Evolutionary conservation across 177 flowering plant genomes (phyloP), one percentile per base, ranked within the genome.

Genomic region (Viscum album): DNA sequence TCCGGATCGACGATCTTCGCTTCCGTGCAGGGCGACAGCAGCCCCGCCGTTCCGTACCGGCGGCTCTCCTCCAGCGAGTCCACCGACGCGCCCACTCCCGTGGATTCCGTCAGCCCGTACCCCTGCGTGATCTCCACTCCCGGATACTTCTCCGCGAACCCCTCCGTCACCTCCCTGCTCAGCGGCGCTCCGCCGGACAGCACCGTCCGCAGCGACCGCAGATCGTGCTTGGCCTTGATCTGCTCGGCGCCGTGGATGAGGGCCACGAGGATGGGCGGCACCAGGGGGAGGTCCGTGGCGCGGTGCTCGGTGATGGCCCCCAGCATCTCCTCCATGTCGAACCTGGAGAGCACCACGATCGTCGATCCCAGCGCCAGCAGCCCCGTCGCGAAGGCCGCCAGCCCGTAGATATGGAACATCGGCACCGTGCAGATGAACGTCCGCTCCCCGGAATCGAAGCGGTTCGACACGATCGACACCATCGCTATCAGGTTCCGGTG

Each of bases 391-490:
- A 90, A 89, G 34, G 80, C 85, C 0, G 79, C 92, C 34, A 93
- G 58, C 35, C 97, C 98, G 83, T 93, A 93, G 74, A 93, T 83
- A 78, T 93, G 98, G 66, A 90, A 93, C 97, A 93, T 90, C 0
- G 97, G 97, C 4, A 93, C 92, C 1, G 98, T 90, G 70, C 94
- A 89, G 54, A 93, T 73, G 77, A 84, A 86, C 0, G 74, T 83
- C 34, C 81, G 79, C 7, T 73, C 77, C 13, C 77, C 83, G 0
- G 4, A 2, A 12, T 75, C 82, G 75, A 83, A 84, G 34, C 91
- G 74, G 34, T 35, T 33, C 1, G 80, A 1, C 0, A 89, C 36
- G 0, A 81, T 80, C 67, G 83, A 83, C 15, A 89, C 89, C 92
- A 86, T 87, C 15, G 87, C 88, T 17, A 93, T 90, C 2, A 90